Evolutionary conservation across 257 asterid species (phyloP).

Genomic region (Nyctanthes arbortristis): DNA sequence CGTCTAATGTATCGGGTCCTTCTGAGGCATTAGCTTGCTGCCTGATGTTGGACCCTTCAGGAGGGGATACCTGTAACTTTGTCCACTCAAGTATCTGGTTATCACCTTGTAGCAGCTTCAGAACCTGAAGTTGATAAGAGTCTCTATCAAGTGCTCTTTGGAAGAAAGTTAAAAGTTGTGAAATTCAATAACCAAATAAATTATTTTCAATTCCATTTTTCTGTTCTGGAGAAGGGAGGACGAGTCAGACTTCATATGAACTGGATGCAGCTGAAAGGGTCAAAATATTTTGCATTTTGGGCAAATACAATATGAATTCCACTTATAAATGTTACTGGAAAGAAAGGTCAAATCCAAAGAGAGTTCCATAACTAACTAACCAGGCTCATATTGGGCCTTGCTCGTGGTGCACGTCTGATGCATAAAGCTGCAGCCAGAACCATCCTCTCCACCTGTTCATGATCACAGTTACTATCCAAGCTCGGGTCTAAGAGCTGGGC

Average conservation of each 20-base stretch:
- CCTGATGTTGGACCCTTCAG: constrained; percentile 41
- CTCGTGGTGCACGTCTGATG: constrained; percentile 79
- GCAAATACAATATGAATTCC: background rate
- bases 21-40: constrained; percentile 37
- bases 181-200: background rate
- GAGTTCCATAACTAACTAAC: constrained; percentile 44
- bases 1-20: constrained; percentile 60
- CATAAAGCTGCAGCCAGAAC: constrained; percentile 88
- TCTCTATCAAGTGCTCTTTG: background rate
- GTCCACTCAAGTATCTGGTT: constrained; percentile 68
- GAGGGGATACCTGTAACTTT: constrained; percentile 56
- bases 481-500: constrained; percentile 62
- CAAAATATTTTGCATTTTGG: background rate
- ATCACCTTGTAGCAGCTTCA: constrained; percentile 86
- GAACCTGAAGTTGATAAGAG: constrained; percentile 39
- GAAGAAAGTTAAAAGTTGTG: background rate
- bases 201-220: background rate
- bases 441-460: constrained; percentile 77
- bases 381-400: constrained; percentile 86
- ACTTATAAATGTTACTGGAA: background rate
- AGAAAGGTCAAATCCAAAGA: background rate
- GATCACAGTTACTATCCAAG: constrained; percentile 55
- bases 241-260: background rate
- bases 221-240: background rate
- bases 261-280: background rate